Conservation (phyloP, 2,329 filamentous ascomycete species). For the Xylaria multiplex region DNA sequence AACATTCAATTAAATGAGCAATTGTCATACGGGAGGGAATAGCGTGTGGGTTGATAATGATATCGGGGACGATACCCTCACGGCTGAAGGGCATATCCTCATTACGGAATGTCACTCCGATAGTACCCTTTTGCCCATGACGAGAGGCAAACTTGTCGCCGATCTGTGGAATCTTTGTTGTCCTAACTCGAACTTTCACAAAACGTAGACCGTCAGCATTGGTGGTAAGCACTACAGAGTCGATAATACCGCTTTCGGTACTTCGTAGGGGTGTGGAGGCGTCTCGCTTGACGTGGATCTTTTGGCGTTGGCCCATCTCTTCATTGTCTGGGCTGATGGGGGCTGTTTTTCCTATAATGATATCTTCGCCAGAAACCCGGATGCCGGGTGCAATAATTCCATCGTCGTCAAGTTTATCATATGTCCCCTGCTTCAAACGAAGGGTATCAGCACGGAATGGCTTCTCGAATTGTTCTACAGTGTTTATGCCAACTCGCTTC, state of each 20-base stretch:
- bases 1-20: slow-evolving; percentile 99
- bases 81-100: slow-evolving; percentile 99
- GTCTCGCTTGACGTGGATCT: slow-evolving; percentile 90
- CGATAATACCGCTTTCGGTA: slow-evolving; percentile 96
- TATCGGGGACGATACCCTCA: slow-evolving; percentile 90
- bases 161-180: slow-evolving; percentile 98
- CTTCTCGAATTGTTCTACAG: slow-evolving; percentile 95
- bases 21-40: slow-evolving; percentile 99
- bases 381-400: slow-evolving; percentile 94
- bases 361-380: slow-evolving; percentile 95
- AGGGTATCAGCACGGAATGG: slow-evolving; percentile 88
- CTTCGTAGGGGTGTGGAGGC: slow-evolving; percentile 94
- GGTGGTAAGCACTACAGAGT: slow-evolving; percentile 92
- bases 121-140: slow-evolving; percentile 99
- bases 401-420: slow-evolving; percentile 97
- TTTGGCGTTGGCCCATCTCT: slow-evolving; percentile 91
- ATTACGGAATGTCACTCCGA: slow-evolving; percentile 96
- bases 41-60: slow-evolving; percentile 99
- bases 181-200: slow-evolving; percentile 96
- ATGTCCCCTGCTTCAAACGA: slow-evolving; percentile 91
- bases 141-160: slow-evolving; percentile 99
- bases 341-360: slow-evolving; percentile 98
- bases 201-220: slow-evolving; percentile 95
- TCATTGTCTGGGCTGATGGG: slow-evolving; percentile 93
- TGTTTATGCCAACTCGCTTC: slow-evolving; percentile 92